Evolutionary conservation across 2,329 filamentous ascomycete genomes (phyloP), one percentile per base, ranked within the genome.

Genomic region (Scedosporium dehoogii): DNA sequence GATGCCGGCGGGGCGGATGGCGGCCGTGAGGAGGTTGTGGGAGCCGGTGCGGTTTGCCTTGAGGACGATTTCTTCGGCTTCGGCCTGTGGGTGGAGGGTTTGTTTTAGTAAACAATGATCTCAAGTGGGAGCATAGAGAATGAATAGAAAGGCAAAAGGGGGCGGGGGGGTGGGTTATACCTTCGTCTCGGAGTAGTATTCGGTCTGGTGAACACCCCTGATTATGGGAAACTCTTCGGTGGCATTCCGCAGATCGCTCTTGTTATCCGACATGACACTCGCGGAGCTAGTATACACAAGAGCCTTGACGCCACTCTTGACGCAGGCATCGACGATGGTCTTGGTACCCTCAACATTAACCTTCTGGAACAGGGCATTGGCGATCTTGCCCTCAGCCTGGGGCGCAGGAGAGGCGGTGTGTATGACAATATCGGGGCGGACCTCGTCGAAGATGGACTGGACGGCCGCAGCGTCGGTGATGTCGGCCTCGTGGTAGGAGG

Each of bases 181-280:
- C 85, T 97, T 97, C 14, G 91, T 96, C 76, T 92, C 87, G 33
- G 92, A 92, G 75, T 97, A 97, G 75, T 91, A 91, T 74, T 92
- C 89, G 62, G 79, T 80, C 74, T 92, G 87, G 67, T 85, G 76
- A 64, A 83, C 82, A 38, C 90, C 90, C 57, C 85, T 81, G 60
- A 94, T 86, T 59, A 89, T 81, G 29, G 91, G 91, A 81, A 89
- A 91, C 57, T 83, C 79, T 79, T 97, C 93, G 73, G 92, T 88
- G 66, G 91, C 91, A 73, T 96, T 92, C 73, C 86, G 82, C 72
- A 96, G 82, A 72, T 96, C 90, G 64, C 78, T 84, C 65, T 81
- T 79, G 68, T 92, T 92, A 75, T 97, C 92, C 71, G 90, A 88
- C 66, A 96, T 80, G 65, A 96, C 88, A 64, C 91, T 96, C 61